Conservation (phyloP, 495 filamentous ascomycete species). For the Neurospora cerealis region DNA sequence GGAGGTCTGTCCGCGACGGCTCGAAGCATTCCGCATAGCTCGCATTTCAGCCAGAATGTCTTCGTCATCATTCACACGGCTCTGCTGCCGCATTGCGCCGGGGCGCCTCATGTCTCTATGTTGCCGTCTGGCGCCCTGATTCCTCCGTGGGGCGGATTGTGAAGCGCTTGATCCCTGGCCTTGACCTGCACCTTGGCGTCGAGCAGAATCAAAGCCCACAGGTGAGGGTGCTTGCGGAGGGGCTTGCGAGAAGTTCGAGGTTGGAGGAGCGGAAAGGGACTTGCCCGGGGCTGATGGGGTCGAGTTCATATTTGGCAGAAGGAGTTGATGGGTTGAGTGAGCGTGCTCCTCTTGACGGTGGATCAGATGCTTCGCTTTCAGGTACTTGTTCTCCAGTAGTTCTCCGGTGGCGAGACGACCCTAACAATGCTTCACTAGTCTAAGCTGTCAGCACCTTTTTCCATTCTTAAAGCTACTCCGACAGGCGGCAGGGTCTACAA, state of each 20-base stretch:
- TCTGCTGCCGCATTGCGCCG: conserved; percentile 11
- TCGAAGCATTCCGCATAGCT: conserved; percentile 73
- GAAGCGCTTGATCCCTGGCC: conserved; percentile 45
- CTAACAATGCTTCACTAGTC: background rate
- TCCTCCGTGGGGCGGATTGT: conserved; percentile 53
- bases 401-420: background rate
- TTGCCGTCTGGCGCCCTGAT: conserved; percentile 63
- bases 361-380: background rate
- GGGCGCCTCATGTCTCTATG: conserved; percentile 50
- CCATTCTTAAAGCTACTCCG: background rate
- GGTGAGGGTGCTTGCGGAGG: conserved; percentile 17
- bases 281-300: conserved; percentile 32
- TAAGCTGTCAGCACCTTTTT: background rate
- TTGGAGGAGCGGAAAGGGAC: conserved; percentile 27
- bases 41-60: conserved; percentile 76
- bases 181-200: conserved; percentile 50
- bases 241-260: conserved; percentile 14
- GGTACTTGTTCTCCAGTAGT: background rate
- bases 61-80: conserved; percentile 42
- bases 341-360: conserved; percentile 1
- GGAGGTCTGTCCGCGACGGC: conserved; percentile 85
- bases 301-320: conserved; percentile 33
- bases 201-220: conserved; percentile 45
- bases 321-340: conserved; percentile 7
- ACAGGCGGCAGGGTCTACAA: background rate